Base-by-base conservation (phyloP, 805 yeast genomes). In the Lipomyces mesembrius region DNA sequence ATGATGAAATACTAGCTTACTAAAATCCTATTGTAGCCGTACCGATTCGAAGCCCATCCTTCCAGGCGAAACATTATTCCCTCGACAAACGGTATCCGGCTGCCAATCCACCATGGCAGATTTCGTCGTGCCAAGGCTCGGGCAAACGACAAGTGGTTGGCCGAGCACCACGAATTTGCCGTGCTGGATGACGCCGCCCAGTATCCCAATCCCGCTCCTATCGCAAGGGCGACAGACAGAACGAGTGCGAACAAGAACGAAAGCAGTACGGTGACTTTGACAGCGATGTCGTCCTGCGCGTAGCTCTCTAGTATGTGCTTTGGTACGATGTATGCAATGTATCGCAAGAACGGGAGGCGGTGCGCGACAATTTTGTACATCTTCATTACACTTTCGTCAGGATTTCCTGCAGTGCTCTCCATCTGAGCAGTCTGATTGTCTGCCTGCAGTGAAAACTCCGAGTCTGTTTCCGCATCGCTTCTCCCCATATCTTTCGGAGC, bases 101-200 rank as follows among this genome's bases (percentile, higher is more conserved):
- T 57, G n/a, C 62, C 69, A n/a, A 62, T 65, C 71, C 71, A 68
- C 71, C 71, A 68, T 35, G 71, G 71, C 59, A 14, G 27, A 2
- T n/a, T 22, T 22, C 59, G 35, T 12, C 59, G 59, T 17, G 39
- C 59, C 59, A 27, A 32, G 55, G 25, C 35, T 29, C 46, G 59
- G 25, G 32, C 59, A 32, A 27, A 56, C 52, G 39, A 56, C 52
- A 37, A 2, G 20, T 22, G 32, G 27, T 32, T 37, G 17, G 51
- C 46, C 59, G 34, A 35, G 32, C 65, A 57, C 37, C 49, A 55
- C 3, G 55, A 35, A 5, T 27, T 43, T 12, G 56, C 25, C 3
- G 51, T 34, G 34, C 43, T 14, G 3, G 53, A 2, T 56, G 37
- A 11, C 25, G 60, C 53, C 22, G n/a, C 55, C 51, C 51, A 59